Evolutionary conservation across 768 basidiomycete genomes (phyloP), one percentile per base, ranked within the genome.

Genomic region (Dentipellis fragilis): DNA sequence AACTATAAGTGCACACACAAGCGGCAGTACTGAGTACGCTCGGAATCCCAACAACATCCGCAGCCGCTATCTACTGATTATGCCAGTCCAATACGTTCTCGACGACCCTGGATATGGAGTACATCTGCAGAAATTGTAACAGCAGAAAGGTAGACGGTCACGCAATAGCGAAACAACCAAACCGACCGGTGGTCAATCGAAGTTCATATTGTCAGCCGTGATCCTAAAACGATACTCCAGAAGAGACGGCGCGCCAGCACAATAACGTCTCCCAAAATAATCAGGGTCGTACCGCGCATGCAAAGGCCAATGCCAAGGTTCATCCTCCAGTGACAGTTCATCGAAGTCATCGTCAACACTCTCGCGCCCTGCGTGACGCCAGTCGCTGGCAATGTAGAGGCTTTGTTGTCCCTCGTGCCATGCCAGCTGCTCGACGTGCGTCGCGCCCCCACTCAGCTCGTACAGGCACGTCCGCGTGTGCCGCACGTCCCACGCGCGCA

Each of bases 401-500:
- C 47, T 48, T 21, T 48, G 47, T 12, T 19, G 22, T 11, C 47
- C 10, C 4, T 48, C 47, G 10, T 48, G 47, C 19, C 17, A 48
- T 21, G 47, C 47, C n/a, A 48, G 47, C 19, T 14, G 11, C 3
- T 19, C 47, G 47, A 48, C 47, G 22, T 17, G n/a, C 16, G 22
- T 14, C 19, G 19, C 22, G 19, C 16, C 47, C 47, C n/a, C 22
- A 21, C 47, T 48, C 19, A 48, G 10, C 47, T 48, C 19, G 47
- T 48, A 48, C 19, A 48, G 47, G 47, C 47, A 19, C n/a, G 17
- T 12, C 16, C 22, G 17, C 6, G 47, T 48, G 19, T 48, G 47
- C n/a, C 47, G 47, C 47, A 48, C 47, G 47, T 48, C 47, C 47
- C 47, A 48, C n/a, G 47, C 10, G 47, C 47, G 47, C 47, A 48